phyloP scores from a whole-genome alignment of 768 basidiomycete genomes.

The Pleurotus citrinopileatus region DNA sequence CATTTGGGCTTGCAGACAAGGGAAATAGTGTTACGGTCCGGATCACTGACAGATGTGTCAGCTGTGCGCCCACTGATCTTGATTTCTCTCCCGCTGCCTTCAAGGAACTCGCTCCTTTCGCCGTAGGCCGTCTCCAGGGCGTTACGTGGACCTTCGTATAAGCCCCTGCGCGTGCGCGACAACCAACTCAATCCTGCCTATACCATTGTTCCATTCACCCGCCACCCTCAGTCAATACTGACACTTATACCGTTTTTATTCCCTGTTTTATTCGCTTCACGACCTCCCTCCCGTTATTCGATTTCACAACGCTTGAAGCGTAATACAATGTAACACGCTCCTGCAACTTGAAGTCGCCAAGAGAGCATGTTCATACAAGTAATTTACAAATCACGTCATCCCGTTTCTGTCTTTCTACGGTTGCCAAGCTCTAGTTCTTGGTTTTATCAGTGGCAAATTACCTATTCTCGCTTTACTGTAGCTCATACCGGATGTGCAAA shows the following conservation, averaged over 20 bases:
- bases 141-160: slow-evolving; percentile 52
- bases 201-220: slow-evolving; percentile 6
- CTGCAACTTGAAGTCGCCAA: slow-evolving; percentile 14
- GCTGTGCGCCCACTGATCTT: slow-evolving; percentile 47
- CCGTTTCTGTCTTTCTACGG: background rate
- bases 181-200: background rate
- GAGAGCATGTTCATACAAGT: slow-evolving; percentile 9
- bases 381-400: background rate
- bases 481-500: no score
- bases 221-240: slow-evolving; percentile 8
- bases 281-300: slow-evolving; percentile 12
- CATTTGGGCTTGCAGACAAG: slow-evolving; percentile 35
- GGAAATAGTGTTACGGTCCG: slow-evolving; percentile 47
- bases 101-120: slow-evolving; percentile 34
- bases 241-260: slow-evolving; percentile 14
- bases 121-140: slow-evolving; percentile 47
- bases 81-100: slow-evolving; percentile 68
- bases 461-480: background rate
- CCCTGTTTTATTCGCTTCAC: slow-evolving; percentile 6
- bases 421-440: background rate
- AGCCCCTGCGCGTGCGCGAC: background rate
- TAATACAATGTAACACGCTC: slow-evolving; percentile 19
- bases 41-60: slow-evolving; percentile 63
- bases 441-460: no score
- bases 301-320: slow-evolving; percentile 25